Evolutionary conservation across 1,139 yeast species (phyloP), one percentile per base, ranked within the genome.

Genomic region (Zygosaccharomyces pseudobailii): DNA sequence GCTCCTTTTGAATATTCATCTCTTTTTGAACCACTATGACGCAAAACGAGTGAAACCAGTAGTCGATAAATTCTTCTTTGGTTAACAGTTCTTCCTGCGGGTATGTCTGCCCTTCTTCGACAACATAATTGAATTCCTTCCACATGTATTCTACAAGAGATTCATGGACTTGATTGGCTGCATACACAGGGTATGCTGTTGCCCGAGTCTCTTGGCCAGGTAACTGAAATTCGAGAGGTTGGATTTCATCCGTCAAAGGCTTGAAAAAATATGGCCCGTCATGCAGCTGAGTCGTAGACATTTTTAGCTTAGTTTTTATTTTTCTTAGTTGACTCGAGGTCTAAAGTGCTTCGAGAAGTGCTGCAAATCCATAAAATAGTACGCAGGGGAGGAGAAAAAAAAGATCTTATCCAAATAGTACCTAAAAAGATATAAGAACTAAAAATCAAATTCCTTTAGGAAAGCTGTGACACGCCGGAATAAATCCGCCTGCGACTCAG

Each of bases 1-100:
- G 45, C 17, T 38, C 50, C 10, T 54, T 53, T 9, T 33, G 10
- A 3, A 40, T 13, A 24, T 40, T 30, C 7, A 31, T 52, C n/a
- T 56, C 60, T 13, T 73, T 74, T 19, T 57, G 54, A 13, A 73
- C 53, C 36, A 72, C 55, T 5, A 75, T 53, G 2, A 67, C 95
- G 3, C 85, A 85, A 66, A 87, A 86, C n/a, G 87, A 77, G 7
- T 84, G 83, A 61, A 89, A 88, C 97, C 97, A 90, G 64, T 84
- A 85, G 53, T 78, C 75, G 51, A 75, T 78, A 66, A 87, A 92
- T 50, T 82, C 82, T 42, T 84, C 82, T 32, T 78, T 69, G 33
- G 80, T 76, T 31, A 87, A 69, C 2, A 78, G 74, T 48, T 87
- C 84, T 50, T 80, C 76, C 56, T 86, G 79, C 1, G 97, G 90